Base-by-base conservation (phyloP, 164 flowering plant genomes). In the Macadamia tetraphylla region DNA sequence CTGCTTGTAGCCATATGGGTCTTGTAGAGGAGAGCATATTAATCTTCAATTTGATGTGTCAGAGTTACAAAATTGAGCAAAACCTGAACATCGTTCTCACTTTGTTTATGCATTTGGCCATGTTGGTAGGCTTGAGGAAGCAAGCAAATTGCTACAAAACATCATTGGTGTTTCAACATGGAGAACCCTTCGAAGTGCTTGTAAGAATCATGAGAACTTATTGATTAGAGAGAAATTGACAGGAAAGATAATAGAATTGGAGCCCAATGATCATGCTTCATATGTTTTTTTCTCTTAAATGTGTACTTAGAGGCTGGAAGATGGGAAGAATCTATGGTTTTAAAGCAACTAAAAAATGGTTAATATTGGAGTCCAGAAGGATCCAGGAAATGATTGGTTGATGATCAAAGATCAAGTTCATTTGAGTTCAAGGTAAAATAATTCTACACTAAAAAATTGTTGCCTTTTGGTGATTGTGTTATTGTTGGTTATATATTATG, bases 1-100 rank as follows among this genome's bases (percentile, higher is more conserved):
- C 75, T 48, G 78, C 75, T 59, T 76, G 78, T 57, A 65, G 75
- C 63, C 78, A 76, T 69, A 73, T 29, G 3, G 78, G 78, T 40
- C 46, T 71, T 31, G 70, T 76, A 9, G 73, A 72, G 57, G 71
- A 71, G 51, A 72, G 75, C 23, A 15, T 69, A 11, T 59, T 49
- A 9, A 71, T 71, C 57, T 71, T 75, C 44, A 56, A 71, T 51
- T 62, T 67, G 61, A 72, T 75, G 72, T 42, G 52, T 6, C 43
- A 59, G 42, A 65, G 64, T 35, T 71, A 75, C 55, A 43, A 56
- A n/a, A 31, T 71, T 31, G 51, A 68, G 53, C 74, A 43, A 67
- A 42, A 53, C 23, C 63, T 9, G 69, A 71, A 29, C 78, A 75
- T 29, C 71, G 58, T 53, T 75, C 78, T 18, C 71, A 75, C 62